These are phyloP conservation scores for Diaporthe nobilis DNA, from an alignment of 2,329 filamentous ascomycete species.

Conservation along the genomic window DNA sequence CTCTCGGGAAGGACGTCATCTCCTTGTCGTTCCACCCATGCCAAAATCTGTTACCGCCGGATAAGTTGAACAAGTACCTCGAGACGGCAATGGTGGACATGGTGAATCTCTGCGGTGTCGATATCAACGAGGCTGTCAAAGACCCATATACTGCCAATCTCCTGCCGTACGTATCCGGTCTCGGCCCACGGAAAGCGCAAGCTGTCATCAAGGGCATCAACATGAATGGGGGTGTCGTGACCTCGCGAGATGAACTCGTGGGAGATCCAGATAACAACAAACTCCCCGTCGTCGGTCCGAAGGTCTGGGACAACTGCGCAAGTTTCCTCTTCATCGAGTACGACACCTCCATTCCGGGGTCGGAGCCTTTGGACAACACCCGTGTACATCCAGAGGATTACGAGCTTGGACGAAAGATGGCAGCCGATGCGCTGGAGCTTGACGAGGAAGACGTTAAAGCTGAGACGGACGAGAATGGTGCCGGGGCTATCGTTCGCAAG, in stretches of 20 bases:
- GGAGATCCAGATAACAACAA: constrained; percentile 87
- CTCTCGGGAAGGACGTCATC: constrained; percentile 87
- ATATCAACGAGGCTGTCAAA: constrained; percentile 90
- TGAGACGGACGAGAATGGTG: constrained; percentile 90
- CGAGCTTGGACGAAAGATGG: constrained; percentile 98
- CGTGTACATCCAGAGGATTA: constrained; percentile 99
- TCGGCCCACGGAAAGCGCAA: constrained; percentile 92
- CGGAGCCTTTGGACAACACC: constrained; percentile 96
- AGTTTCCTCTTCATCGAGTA: constrained; percentile 95
- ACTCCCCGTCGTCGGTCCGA: constrained; percentile 84
- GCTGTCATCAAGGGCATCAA: constrained; percentile 91
- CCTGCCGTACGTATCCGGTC: constrained; percentile 89
- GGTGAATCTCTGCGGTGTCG: constrained; percentile 96
- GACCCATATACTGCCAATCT: constrained; percentile 89
- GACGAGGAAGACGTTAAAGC: constrained; percentile 98
- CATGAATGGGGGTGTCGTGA: constrained; percentile 87
- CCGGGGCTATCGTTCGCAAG: constrained; percentile 91
- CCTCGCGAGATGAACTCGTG: constrained; percentile 87
- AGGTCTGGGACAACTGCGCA: constrained; percentile 96
- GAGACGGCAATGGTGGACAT: constrained; percentile 99
- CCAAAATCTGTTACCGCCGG: constrained; percentile 88
- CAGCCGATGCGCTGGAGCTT: constrained; percentile 93
- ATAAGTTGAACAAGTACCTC: constrained; percentile 87
- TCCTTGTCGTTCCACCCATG: constrained; percentile 92
- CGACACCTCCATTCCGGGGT: constrained; percentile 83